phyloP scores from a whole-genome alignment of 2,329 filamentous ascomycete genomes.

The Phyllosticta paracitricarpa region DNA sequence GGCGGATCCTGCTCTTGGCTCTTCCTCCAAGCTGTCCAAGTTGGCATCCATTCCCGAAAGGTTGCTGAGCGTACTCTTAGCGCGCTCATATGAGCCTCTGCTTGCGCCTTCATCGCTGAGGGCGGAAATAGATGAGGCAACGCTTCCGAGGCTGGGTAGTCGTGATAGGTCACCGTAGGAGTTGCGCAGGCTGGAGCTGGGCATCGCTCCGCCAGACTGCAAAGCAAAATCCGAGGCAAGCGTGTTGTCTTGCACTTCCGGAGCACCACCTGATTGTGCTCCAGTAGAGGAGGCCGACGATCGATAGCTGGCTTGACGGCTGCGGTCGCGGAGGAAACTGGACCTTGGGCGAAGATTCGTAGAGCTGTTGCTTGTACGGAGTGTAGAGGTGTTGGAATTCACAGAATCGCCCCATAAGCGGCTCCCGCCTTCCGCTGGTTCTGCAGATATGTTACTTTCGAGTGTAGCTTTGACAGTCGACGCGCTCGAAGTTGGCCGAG shows the following conservation, averaged over 20 bases:
- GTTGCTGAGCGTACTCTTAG: constrained; percentile 28
- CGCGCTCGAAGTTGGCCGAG: constrained; percentile 25
- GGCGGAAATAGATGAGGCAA: constrained; percentile 62
- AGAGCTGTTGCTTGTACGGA: constrained; percentile 21
- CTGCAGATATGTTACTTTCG: background rate
- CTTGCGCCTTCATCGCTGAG: constrained; percentile 34
- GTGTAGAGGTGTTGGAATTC: background rate
- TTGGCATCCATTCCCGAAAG: constrained; percentile 31
- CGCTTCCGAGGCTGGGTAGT: constrained; percentile 79
- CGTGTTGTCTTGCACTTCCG: constrained; percentile 59
- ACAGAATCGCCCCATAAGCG: background rate
- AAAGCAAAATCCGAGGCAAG: constrained; percentile 71
- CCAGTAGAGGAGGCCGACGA: constrained; percentile 49
- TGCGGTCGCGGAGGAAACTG: constrained; percentile 45
- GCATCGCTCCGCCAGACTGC: constrained; percentile 67
- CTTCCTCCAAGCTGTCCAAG: constrained; percentile 51
- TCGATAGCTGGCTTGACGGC: constrained; percentile 40
- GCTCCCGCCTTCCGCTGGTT: background rate
- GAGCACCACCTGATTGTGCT: constrained; percentile 43
- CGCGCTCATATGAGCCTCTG: constrained; percentile 30
- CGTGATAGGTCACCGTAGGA: constrained; percentile 53
- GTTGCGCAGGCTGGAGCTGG: constrained; percentile 35
- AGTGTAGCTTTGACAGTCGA: constrained; percentile 24
- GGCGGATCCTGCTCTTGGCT: constrained; percentile 36
- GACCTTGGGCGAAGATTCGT: constrained; percentile 28